A percentile compares a stretch with the other conserved stretches of the same genome.
These are phyloP conservation scores for Gillenia trifoliata DNA, from an alignment of 306 rosid genomes.

Conservation along the genomic window DNA sequence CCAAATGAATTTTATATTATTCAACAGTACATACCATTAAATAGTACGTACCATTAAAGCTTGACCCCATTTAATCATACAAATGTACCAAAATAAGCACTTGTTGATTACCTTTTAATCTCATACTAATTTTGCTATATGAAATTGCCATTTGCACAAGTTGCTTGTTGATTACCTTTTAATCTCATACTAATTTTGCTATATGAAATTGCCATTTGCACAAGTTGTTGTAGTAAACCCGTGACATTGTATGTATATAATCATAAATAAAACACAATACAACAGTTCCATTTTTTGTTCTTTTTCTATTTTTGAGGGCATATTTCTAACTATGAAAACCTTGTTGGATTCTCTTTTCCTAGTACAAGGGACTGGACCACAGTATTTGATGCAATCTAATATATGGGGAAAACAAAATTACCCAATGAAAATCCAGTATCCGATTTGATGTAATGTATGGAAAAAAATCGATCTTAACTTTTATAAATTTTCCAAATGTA, in stretches of 20 bases:
- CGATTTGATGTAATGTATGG: not conserved
- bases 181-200: not conserved
- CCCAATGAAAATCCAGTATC: not conserved
- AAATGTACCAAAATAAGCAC: not conserved
- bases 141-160: not conserved
- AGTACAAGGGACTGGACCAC: not conserved
- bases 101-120: not conserved
- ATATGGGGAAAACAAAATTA: not conserved
- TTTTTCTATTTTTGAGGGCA: not conserved
- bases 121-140: not conserved
- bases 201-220: not conserved
- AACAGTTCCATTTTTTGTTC: not conserved
- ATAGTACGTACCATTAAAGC: no score
- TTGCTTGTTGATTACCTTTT: not conserved
- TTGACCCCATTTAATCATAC: not conserved
- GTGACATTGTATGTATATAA: not conserved
- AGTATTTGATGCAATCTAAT: constrained; percentile 1
- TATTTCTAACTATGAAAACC: not conserved
- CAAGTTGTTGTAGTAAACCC: not conserved
- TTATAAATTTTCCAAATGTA: not conserved
- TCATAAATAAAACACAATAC: not conserved
- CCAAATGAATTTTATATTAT: no score
- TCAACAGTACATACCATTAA: no score
- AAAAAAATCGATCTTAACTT: not conserved
- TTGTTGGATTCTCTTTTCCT: not conserved